Conservation (phyloP, 1,284 basidiomycete genomes). For the Microbotryomycetes sp. region DNA sequence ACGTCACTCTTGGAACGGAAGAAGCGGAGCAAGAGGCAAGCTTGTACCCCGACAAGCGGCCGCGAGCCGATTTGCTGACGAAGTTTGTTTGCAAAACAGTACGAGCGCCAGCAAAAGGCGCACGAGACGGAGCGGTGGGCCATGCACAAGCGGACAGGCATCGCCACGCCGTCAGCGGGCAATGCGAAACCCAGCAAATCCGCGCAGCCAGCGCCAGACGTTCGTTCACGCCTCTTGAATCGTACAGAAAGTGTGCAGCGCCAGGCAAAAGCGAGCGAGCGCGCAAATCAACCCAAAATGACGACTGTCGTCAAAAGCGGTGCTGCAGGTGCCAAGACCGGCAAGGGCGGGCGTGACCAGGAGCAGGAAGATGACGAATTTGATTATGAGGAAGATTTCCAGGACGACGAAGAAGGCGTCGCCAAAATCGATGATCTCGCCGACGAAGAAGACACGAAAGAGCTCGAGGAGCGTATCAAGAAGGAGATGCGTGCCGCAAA, state of each 20-base stretch:
- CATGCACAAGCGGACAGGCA: constrained; percentile 46
- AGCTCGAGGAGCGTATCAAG: constrained; percentile 81
- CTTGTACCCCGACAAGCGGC: neutral
- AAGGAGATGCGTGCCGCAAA: constrained; percentile 70
- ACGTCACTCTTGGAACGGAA: constrained; percentile 58
- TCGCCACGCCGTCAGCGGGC: neutral
- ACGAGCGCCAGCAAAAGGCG: constrained; percentile 49
- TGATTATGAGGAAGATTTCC: constrained; percentile 72
- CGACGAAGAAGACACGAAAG: constrained; percentile 75
- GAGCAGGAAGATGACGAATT: constrained; percentile 57
- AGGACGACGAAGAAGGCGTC: constrained; percentile 69
- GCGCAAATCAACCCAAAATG: constrained; percentile 2
- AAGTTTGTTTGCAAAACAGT: constrained; percentile 9
- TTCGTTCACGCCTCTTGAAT: constrained; percentile 24
- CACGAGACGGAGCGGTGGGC: constrained; percentile 64
- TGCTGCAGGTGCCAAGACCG: constrained; percentile 15
- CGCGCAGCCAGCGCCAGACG: constrained; percentile 28
- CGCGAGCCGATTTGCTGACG: neutral
- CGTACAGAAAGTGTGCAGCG: constrained; percentile 43
- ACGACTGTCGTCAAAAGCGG: constrained; percentile 19
- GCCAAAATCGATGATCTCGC: constrained; percentile 54
- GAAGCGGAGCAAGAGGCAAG: constrained; percentile 64
- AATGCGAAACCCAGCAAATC: constrained; percentile 47
- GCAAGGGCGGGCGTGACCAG: constrained; percentile 13
- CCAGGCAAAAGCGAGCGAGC: neutral